Evolutionary conservation across 2,329 filamentous ascomycete species (phyloP).

Genomic region (Colletotrichum eremochloae): DNA sequence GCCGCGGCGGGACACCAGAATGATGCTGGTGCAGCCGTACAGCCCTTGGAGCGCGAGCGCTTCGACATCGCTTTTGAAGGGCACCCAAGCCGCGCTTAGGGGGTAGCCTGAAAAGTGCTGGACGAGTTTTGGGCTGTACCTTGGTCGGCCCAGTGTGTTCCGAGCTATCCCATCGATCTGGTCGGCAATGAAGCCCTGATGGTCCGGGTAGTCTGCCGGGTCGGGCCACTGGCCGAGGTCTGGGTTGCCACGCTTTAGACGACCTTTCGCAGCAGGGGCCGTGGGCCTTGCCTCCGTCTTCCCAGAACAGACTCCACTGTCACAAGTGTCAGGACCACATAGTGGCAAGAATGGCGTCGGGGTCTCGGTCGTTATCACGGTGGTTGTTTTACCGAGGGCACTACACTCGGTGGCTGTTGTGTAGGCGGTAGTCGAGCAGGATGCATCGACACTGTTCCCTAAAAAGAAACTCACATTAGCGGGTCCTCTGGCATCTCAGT

Average conservation of each 20-base stretch:
- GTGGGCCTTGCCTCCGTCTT: too few relatives aligned
- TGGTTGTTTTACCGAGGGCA: not conserved
- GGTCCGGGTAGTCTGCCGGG: not conserved
- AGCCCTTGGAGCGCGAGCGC: not conserved
- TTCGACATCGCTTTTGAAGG: not conserved
- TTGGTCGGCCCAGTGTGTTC: fast-evolving
- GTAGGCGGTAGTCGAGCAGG: not conserved
- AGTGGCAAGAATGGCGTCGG: not conserved
- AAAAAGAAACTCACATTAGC: not conserved
- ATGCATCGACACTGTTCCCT: not conserved
- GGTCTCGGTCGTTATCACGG: not conserved
- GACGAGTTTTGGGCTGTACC: not conserved
- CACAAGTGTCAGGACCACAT: not conserved
- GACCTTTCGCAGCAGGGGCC: not conserved
- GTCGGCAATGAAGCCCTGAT: not conserved
- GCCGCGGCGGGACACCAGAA: not conserved
- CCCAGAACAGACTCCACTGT: not conserved
- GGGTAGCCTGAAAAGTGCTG: too few relatives aligned
- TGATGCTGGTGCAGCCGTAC: not conserved
- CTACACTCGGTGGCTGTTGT: not conserved
- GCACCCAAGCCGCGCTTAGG: not conserved
- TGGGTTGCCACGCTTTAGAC: not conserved
- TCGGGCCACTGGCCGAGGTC: not conserved
- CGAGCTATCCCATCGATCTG: not conserved
- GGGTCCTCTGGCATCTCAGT: fast-evolving